Evolutionary conservation across 805 yeast genomes (phyloP).

Genomic region (Candida coquimbonensis): DNA sequence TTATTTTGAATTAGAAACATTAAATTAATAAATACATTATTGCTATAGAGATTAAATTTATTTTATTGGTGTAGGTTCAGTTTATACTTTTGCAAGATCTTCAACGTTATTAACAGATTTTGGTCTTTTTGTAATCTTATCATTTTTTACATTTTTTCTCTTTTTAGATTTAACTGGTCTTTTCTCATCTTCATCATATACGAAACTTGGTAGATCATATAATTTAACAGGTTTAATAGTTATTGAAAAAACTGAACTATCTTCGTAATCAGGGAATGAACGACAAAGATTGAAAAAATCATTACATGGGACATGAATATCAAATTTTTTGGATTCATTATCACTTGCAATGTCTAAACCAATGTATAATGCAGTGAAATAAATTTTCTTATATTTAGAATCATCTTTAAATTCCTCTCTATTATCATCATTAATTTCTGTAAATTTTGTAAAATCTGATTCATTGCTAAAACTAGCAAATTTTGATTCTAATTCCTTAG

Average conservation of each 20-base stretch:
- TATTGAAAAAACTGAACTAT: slow-evolving; percentile 44
- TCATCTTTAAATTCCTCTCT: slow-evolving; percentile 27
- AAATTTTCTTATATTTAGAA: slow-evolving; percentile 30
- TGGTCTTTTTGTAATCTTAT: slow-evolving; percentile 30
- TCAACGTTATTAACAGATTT: slow-evolving; percentile 18
- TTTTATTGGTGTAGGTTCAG: background rate
- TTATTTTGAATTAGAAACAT: slow-evolving; percentile 19
- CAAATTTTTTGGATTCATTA: slow-evolving; percentile 53
- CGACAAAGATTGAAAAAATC: slow-evolving; percentile 82
- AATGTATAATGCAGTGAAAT: slow-evolving; percentile 69
- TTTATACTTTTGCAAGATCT: background rate
- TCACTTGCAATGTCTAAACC: slow-evolving; percentile 50
- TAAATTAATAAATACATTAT: background rate
- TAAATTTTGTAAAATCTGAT: slow-evolving; percentile 28
- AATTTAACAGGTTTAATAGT: slow-evolving; percentile 67
- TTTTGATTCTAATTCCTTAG: slow-evolving; percentile 47
- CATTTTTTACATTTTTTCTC: slow-evolving; percentile 37
- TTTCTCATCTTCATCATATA: slow-evolving; percentile 70
- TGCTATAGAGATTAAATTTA: background rate
- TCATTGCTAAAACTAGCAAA: slow-evolving; percentile 60
- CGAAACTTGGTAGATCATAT: slow-evolving; percentile 78
- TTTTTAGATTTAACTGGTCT: slow-evolving; percentile 65
- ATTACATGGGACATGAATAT: slow-evolving; percentile 82
- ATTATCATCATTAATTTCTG: slow-evolving; percentile 27
- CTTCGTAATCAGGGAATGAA: slow-evolving; percentile 63